A percentile compares a stretch with the other conserved stretches of the same genome.
Evolutionary conservation across 352 stramenopile species (phyloP).

Genomic region (Lagenidium sp.): DNA sequence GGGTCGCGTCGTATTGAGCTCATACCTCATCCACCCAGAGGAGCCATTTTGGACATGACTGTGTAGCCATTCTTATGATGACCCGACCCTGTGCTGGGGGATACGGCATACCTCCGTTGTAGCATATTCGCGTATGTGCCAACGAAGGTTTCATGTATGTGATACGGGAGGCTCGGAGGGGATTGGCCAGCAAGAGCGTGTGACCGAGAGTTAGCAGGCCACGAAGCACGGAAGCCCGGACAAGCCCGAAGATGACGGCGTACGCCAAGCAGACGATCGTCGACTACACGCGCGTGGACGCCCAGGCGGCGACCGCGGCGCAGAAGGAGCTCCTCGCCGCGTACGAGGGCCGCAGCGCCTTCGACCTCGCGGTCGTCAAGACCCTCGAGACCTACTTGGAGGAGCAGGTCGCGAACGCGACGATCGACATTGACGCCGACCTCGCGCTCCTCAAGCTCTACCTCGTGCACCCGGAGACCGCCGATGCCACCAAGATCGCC

Average conservation of each 20-base stretch:
- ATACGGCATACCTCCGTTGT: not conserved
- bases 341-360: constrained; percentile 38
- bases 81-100: too few relatives aligned
- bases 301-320: constrained; percentile 22
- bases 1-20: too few relatives aligned
- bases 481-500: constrained; percentile 47
- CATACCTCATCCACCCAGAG: too few relatives aligned
- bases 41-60: too few relatives aligned
- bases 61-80: too few relatives aligned
- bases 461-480: constrained; percentile 49
- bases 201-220: not conserved
- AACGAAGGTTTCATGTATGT: not conserved
- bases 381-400: constrained; percentile 61
- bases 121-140: too few relatives aligned
- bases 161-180: constrained; percentile 6
- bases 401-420: constrained; percentile 57
- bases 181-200: constrained; percentile 17
- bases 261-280: constrained; percentile 57
- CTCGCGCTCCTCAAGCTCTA: constrained; percentile 81
- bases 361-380: constrained; percentile 31
- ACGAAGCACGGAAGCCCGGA: constrained; percentile 2
- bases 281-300: constrained; percentile 40
- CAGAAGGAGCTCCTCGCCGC: constrained; percentile 50
- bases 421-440: constrained; percentile 66
- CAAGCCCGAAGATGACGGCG: constrained; percentile 31